Percentiles rank a stretch among this genome's conserved stretches.
Evolutionary conservation across 2,329 filamentous ascomycete species (phyloP).

Genomic region (Corniculantispora saksenae): DNA sequence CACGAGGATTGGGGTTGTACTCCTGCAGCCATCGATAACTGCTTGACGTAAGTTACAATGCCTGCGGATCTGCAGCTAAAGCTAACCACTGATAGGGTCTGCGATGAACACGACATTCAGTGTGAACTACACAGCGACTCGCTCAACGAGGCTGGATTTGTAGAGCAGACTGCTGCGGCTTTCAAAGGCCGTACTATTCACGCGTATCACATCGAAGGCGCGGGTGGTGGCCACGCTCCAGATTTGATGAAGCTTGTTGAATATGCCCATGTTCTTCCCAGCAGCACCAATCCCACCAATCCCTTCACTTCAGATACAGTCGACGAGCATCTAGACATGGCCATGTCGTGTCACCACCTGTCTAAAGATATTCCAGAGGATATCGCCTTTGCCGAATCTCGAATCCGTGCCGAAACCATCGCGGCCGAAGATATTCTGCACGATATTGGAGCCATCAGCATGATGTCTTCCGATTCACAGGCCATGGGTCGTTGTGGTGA

Average conservation of each 20-base stretch:
- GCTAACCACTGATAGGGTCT: constrained; percentile 50
- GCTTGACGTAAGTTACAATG: constrained; percentile 50
- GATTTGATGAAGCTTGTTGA: constrained; percentile 96
- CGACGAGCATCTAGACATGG: constrained; percentile 95
- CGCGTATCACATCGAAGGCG: constrained; percentile 95
- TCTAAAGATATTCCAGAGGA: constrained; percentile 93
- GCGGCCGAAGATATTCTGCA: constrained; percentile 95
- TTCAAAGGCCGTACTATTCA: constrained; percentile 89
- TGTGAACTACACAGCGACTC: constrained; percentile 96
- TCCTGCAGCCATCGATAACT: constrained; percentile 87
- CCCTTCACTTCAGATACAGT: constrained; percentile 91
- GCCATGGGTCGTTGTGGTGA: constrained; percentile 97
- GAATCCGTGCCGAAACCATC: constrained; percentile 94
- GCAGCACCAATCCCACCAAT: constrained; percentile 87
- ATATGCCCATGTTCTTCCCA: constrained; percentile 83
- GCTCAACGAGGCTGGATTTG: constrained; percentile 95
- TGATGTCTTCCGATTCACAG: constrained; percentile 96
- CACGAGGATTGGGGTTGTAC: constrained; percentile 97
- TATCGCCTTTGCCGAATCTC: constrained; percentile 90
- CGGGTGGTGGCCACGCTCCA: constrained; percentile 90
- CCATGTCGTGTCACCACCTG: constrained; percentile 97
- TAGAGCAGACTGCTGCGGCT: constrained; percentile 84
- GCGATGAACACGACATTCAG: constrained; percentile 89
- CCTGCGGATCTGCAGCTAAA: neutral
- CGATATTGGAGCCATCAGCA: constrained; percentile 90